These are phyloP conservation scores for Venturia effusa DNA, from an alignment of 2,329 filamentous ascomycete species.

Conservation along the genomic window DNA sequence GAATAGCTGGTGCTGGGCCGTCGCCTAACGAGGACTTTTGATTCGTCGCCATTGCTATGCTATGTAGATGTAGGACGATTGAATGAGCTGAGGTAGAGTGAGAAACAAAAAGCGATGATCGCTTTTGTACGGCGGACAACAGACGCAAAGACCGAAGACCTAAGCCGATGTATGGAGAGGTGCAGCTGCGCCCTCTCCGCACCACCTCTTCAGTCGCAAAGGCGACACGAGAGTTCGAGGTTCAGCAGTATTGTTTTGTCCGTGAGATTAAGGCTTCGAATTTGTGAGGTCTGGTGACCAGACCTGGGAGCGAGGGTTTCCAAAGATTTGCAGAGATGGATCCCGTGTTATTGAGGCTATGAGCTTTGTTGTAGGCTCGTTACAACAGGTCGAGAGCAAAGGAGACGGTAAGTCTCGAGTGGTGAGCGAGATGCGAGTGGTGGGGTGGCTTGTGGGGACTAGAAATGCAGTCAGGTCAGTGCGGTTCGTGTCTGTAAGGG, in stretches of 20 bases:
- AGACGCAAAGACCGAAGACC: not conserved
- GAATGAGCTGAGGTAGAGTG: not conserved
- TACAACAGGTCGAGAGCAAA: not conserved
- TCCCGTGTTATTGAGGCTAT: not conserved
- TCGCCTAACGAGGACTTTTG: not conserved
- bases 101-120: not conserved
- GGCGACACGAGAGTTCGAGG: constrained; percentile 7
- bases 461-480: not conserved
- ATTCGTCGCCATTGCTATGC: constrained; percentile 18
- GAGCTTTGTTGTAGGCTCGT: not conserved
- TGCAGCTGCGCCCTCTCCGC: constrained; percentile 28
- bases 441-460: not conserved
- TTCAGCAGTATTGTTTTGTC: not conserved
- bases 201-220: constrained; percentile 17
- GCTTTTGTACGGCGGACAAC: constrained; percentile 1
- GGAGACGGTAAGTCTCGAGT: not conserved
- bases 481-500: not conserved
- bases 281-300: not conserved
- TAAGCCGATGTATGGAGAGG: constrained; percentile 28
- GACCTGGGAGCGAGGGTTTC: not conserved
- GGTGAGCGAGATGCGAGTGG: not conserved
- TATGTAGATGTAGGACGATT: not conserved
- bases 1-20: constrained; percentile 2
- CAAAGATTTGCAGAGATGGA: not conserved
- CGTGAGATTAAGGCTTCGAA: not conserved